Conservation (phyloP, 2,329 filamentous ascomycete species). For the Fusarium sulawesiense region DNA sequence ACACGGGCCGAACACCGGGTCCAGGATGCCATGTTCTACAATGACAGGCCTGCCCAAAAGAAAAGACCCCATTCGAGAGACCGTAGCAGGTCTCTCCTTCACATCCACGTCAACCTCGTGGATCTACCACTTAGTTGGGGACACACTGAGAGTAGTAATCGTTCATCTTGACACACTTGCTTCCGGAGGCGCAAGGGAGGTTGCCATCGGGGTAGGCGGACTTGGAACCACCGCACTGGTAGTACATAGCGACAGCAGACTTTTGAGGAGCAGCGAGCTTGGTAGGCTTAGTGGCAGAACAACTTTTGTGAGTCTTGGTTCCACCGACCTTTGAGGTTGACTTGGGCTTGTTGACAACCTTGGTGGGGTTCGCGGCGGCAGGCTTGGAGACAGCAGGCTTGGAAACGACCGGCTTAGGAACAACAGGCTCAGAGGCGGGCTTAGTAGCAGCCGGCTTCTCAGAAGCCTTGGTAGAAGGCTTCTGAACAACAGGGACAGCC, state of each 20-base stretch:
- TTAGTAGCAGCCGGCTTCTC: constrained; percentile 15
- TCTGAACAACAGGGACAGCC: constrained; percentile 23
- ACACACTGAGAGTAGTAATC: constrained; percentile 44
- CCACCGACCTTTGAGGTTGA: constrained; percentile 25
- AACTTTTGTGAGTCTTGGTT: constrained; percentile 28
- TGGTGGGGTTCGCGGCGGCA: constrained; percentile 11
- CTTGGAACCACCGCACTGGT: constrained; percentile 42
- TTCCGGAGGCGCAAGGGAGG: constrained; percentile 38
- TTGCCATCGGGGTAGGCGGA: constrained; percentile 37
- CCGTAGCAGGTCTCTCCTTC: neutral
- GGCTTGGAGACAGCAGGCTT: constrained; percentile 12
- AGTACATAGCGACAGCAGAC: constrained; percentile 30
- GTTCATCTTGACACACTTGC: constrained; percentile 42
- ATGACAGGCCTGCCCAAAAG: constrained; percentile 18
- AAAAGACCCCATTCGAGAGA: constrained; percentile 1
- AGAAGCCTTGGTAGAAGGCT: constrained; percentile 20
- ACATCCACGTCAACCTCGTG: neutral
- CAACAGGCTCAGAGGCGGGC: constrained; percentile 1
- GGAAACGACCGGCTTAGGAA: neutral
- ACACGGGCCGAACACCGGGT: constrained; percentile 31
- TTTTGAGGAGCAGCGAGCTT: constrained; percentile 15
- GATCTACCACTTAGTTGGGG: constrained; percentile 38
- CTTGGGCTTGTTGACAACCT: constrained; percentile 10
- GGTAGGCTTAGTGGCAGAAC: constrained; percentile 28
- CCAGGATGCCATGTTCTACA: constrained; percentile 24